Percentiles rank a stretch among this genome's conserved stretches.
Conservation (phyloP, 768 basidiomycete genomes). For the Galerina marginata region DNA sequence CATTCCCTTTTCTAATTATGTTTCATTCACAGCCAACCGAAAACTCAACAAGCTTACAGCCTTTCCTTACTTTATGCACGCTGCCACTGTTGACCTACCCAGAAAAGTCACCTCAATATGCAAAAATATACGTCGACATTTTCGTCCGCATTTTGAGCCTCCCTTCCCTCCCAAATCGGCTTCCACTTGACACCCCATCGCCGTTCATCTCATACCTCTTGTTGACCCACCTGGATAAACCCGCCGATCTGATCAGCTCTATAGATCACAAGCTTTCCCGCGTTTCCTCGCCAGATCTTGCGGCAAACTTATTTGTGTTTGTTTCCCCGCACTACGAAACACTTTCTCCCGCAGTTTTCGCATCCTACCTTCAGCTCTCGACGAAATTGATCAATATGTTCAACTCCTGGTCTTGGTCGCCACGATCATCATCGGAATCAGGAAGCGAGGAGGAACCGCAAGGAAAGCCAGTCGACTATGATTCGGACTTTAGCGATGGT, state of each 20-base stretch:
- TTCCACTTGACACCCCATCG: conserved; percentile 66
- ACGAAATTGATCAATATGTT: conserved; percentile 56
- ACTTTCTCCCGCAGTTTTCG: conserved; percentile 50
- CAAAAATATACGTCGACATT: conserved; percentile 44
- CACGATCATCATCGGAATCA: conserved; percentile 1
- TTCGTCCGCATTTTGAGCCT: conserved; percentile 68
- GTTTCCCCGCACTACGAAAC: conserved; percentile 62
- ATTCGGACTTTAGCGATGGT: conserved; percentile 29
- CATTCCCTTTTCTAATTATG: not conserved
- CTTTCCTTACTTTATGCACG: conserved; percentile 50
- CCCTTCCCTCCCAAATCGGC: conserved; percentile 78
- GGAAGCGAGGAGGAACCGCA: too few relatives aligned
- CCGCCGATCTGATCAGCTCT: conserved; percentile 22
- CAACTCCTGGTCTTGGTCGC: not conserved
- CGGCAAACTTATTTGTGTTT: conserved; percentile 76
- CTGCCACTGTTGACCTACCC: conserved; percentile 41
- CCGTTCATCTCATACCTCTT: conserved; percentile 71
- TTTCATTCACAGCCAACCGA: conserved; percentile 53
- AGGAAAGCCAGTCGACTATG: not conserved
- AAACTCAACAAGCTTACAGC: conserved; percentile 52
- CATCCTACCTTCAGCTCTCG: conserved; percentile 59
- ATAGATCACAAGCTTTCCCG: conserved; percentile 33
- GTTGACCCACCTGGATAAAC: conserved; percentile 37
- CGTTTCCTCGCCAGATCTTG: conserved; percentile 57
- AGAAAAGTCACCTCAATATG: conserved; percentile 27